Base-by-base conservation (phyloP, 2,329 filamentous ascomycete genomes). In the Phyllosticta capitalensis region DNA sequence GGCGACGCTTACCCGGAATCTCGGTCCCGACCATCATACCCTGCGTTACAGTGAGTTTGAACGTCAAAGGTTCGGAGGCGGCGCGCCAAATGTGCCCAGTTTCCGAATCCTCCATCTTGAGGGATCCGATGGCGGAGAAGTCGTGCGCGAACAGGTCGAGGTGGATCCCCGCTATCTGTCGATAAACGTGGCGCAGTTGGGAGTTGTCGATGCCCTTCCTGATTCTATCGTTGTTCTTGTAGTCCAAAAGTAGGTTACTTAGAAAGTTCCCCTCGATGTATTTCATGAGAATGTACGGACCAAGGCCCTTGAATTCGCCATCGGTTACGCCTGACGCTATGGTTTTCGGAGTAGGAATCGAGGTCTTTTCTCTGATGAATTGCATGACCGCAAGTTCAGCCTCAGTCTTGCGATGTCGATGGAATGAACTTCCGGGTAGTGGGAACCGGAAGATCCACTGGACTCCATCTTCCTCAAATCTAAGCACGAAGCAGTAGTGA, bases 71-170 rank as follows among this genome's bases (percentile, higher is more conserved):
- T 10, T 30, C 28, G 7, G 28, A 30, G 10, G 28, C 28, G 10
- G 65, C 0, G 67, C 68, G 19, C 56, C 54, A 49, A 62, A 3
- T 74, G 69, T 51, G 63, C 64, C 64, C 68, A 72, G 2, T 24
- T 63, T 7, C 66, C 65, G 20, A 67, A 58, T 2, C 64, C 61
- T 0, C 62, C 50, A 55, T 74, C 63, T 30, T 63, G 55, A 79
- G 64, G 19, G 69, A 73, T 7, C 75, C 76, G n/a, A 80, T 77
- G 20, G 65, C 64, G 19, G 68, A 45, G 21, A 79, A 75, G 0
- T 65, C 68, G 0, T 66, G 62, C 7, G 5, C 28, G 63, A 67
- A 71, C 1, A 80, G 66, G 57, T 76, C 69, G 3, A 80, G 65
- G 20, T 78, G 14, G 51, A 74, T 74, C 5, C 64, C 65, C 12